Conservation (phyloP, 2,329 filamentous ascomycete species). For the Exophiala sp. region DNA sequence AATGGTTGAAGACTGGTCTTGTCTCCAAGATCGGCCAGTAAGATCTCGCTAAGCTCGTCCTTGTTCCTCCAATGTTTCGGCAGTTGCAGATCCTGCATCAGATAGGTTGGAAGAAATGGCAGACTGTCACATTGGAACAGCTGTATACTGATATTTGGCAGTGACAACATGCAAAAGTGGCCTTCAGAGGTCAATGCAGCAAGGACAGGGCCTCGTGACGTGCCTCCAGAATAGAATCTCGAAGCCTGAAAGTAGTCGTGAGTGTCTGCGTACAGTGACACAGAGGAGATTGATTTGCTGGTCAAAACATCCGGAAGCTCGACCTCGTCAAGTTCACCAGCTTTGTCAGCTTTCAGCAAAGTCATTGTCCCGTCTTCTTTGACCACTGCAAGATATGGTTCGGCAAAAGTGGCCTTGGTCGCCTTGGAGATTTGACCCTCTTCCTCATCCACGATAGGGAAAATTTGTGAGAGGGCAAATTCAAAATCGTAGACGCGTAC, state of each 20-base stretch:
- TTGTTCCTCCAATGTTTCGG: constrained; percentile 67
- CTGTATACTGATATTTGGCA: constrained; percentile 68
- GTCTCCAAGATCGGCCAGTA: constrained; percentile 84
- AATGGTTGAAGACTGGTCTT: constrained; percentile 67
- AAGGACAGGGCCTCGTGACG: constrained; percentile 48
- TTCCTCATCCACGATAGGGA: constrained; percentile 89
- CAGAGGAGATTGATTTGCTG: constrained; percentile 72
- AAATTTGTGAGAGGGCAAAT: constrained; percentile 82
- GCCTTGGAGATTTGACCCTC: constrained; percentile 73
- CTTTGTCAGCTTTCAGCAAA: constrained; percentile 73
- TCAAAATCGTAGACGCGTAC: constrained; percentile 88
- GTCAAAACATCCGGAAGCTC: constrained; percentile 59
- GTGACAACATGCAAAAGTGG: constrained; percentile 63
- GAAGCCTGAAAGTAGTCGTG: constrained; percentile 56
- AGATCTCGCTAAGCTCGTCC: constrained; percentile 71
- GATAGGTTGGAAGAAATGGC: constrained; percentile 69
- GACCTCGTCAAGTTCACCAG: constrained; percentile 81
- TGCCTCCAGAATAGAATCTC: constrained; percentile 33
- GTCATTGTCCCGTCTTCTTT: constrained; percentile 79
- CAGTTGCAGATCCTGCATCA: constrained; percentile 65
- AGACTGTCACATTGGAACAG: constrained; percentile 74
- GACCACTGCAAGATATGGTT: constrained; percentile 79
- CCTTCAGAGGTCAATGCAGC: constrained; percentile 76
- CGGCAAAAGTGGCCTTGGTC: constrained; percentile 75
- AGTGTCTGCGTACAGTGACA: constrained; percentile 74